Evolutionary conservation across 768 basidiomycete species (phyloP).

Genomic region (Termitomyces sp.): DNA sequence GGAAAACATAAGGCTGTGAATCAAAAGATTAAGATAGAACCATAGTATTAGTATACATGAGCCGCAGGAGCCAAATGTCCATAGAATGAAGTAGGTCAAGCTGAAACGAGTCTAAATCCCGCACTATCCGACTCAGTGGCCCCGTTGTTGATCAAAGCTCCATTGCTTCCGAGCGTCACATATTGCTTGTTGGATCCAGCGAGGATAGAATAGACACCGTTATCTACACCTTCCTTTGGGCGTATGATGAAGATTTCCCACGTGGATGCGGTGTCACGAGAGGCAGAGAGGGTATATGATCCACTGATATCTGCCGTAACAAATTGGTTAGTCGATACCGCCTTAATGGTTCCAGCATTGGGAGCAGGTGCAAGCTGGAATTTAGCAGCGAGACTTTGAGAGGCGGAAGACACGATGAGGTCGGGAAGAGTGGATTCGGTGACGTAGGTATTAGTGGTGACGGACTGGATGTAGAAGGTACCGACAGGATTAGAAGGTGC

Average conservation of each 20-base stretch:
- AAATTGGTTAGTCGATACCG: conserved; percentile 19
- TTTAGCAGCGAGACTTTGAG: conserved; percentile 16
- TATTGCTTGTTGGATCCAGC: conserved; percentile 28
- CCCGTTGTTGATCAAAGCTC: conserved; percentile 26
- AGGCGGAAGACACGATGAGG: conserved; percentile 20
- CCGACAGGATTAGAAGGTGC: conserved; percentile 24
- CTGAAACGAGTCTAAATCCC: conserved; percentile 19
- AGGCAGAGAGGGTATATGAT: conserved; percentile 22
- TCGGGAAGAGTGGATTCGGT: conserved; percentile 18
- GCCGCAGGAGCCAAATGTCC: too few relatives aligned
- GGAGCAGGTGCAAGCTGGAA: conserved; percentile 27
- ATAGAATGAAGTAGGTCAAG: background rate
- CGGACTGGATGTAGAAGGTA: conserved; percentile 24
- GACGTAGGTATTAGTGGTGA: conserved; percentile 20
- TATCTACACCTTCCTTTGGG: conserved; percentile 19
- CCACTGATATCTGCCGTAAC: conserved; percentile 30
- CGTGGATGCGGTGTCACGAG: conserved; percentile 20
- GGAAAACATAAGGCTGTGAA: background rate
- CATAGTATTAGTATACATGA: background rate
- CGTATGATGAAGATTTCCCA: conserved; percentile 29
- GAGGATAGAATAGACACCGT: conserved; percentile 26
- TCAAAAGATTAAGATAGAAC: background rate
- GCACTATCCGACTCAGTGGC: conserved; percentile 19
- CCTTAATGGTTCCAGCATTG: conserved; percentile 26
- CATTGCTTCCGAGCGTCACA: conserved; percentile 20